A percentile compares a stretch with the other conserved stretches of the same genome.
These are phyloP conservation scores for Malassezia brasiliensis DNA, from an alignment of 1,284 basidiomycete species.

Conservation along the genomic window DNA sequence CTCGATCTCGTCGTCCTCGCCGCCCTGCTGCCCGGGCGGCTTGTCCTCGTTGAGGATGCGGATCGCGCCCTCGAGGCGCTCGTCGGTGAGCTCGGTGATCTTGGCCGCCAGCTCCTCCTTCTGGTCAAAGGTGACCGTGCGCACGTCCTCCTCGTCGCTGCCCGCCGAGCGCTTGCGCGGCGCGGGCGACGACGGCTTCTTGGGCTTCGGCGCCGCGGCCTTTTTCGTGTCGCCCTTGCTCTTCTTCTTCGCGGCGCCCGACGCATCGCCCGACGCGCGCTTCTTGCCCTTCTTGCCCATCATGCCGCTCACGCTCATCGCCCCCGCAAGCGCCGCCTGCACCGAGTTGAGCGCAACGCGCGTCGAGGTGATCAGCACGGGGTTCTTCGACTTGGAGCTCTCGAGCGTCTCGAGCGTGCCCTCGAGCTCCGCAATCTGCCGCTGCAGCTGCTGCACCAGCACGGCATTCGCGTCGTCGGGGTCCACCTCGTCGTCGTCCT, in stretches of 20 bases:
- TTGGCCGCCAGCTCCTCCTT: slow-evolving; percentile 47
- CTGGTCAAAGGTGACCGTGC: slow-evolving; percentile 45
- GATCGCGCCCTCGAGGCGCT: slow-evolving; percentile 45
- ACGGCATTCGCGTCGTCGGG: slow-evolving; percentile 23
- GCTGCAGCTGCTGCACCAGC: slow-evolving; percentile 28
- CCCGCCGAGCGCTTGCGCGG: slow-evolving; percentile 20
- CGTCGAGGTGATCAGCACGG: slow-evolving; percentile 33
- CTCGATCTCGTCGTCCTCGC: slow-evolving; percentile 45
- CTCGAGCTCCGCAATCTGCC: slow-evolving; percentile 35
- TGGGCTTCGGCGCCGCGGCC: slow-evolving; percentile 6
- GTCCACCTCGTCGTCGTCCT: slow-evolving; percentile 35
- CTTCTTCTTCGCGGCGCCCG: slow-evolving; percentile 25
- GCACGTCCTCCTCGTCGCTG: slow-evolving; percentile 39
- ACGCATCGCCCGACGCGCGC: neutral
- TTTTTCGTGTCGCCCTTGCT: slow-evolving; percentile 12
- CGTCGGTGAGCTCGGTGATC: slow-evolving; percentile 46
- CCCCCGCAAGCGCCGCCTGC: slow-evolving; percentile 22
- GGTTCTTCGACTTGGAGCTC: slow-evolving; percentile 34
- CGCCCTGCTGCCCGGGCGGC: slow-evolving; percentile 34
- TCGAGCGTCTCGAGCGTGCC: slow-evolving; percentile 34
- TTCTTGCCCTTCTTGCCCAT: slow-evolving; percentile 32
- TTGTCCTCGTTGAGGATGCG: slow-evolving; percentile 48
- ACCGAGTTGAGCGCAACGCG: slow-evolving; percentile 31
- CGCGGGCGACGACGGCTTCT: slow-evolving; percentile 25
- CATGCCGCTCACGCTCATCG: slow-evolving; percentile 14